These are phyloP conservation scores for Mycena amicta DNA, from an alignment of 768 basidiomycete species.

Conservation along the genomic window DNA sequence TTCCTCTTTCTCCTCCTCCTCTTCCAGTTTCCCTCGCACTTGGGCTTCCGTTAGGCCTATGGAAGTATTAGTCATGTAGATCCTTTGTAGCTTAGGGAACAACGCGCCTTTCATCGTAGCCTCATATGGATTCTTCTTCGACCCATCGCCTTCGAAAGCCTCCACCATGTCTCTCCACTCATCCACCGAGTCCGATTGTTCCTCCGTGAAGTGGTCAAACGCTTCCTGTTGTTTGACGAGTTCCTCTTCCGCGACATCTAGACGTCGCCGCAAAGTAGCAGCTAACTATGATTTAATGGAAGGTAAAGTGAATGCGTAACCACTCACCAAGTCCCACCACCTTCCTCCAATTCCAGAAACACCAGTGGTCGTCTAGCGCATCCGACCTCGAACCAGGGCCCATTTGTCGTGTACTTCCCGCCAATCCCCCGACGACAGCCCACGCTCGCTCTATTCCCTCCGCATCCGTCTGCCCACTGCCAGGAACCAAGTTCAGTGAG, in stretches of 20 bases:
- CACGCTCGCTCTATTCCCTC: constrained; percentile 35
- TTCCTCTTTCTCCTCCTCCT: neutral
- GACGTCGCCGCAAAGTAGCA: neutral
- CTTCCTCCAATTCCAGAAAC: constrained; percentile 30
- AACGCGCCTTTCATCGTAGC: neutral
- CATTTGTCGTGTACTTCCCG: constrained; percentile 36
- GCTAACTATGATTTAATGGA: neutral
- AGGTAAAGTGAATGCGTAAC: neutral
- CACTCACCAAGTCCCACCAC: constrained; percentile 15
- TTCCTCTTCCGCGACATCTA: neutral
- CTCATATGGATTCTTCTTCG: neutral
- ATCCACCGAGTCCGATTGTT: neutral
- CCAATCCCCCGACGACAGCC: constrained; percentile 26
- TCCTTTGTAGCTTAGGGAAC: constrained; percentile 6
- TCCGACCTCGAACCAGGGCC: constrained; percentile 32
- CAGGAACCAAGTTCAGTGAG: constrained; percentile 24
- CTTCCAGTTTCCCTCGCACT: neutral
- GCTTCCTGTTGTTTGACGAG: neutral
- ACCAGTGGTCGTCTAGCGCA: constrained; percentile 30
- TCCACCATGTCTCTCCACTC: neutral
- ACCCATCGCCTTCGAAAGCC: neutral
- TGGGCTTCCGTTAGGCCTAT: neutral
- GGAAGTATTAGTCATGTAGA: neutral
- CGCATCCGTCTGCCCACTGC: constrained; percentile 36
- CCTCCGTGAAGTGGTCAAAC: neutral